These are phyloP conservation scores for Candida vartiovaarae DNA, from an alignment of 805 yeast genomes.

Conservation along the genomic window DNA sequence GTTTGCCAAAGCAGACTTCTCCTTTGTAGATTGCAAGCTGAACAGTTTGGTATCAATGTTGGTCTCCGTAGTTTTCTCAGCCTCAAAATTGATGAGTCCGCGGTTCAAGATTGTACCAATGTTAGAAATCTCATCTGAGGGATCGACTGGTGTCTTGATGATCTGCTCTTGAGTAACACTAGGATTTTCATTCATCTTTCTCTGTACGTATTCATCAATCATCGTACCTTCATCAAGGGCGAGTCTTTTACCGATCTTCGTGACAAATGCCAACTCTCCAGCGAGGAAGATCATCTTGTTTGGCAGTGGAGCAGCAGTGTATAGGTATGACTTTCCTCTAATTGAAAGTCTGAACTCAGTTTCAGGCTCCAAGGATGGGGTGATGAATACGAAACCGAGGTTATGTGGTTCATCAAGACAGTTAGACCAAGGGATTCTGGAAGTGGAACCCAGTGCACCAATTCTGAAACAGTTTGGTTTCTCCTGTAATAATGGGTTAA, in stretches of 20 bases:
- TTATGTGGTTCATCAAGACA: slow-evolving; percentile 31
- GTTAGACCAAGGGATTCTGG: slow-evolving; percentile 35
- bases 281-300: slow-evolving; percentile 33
- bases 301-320: slow-evolving; percentile 40
- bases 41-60: slow-evolving; percentile 21
- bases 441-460: slow-evolving; percentile 35
- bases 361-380: slow-evolving; percentile 26
- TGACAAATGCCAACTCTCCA: slow-evolving; percentile 34
- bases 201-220: slow-evolving; percentile 28
- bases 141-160: slow-evolving; percentile 26
- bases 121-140: slow-evolving; percentile 20
- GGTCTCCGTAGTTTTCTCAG: slow-evolving; percentile 13
- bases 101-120: slow-evolving; percentile 24
- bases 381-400: slow-evolving; percentile 23
- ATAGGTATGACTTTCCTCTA: slow-evolving; percentile 36
- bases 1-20: slow-evolving; percentile 24
- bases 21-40: slow-evolving; percentile 23
- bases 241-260: slow-evolving; percentile 26
- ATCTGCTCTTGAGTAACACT: slow-evolving; percentile 24
- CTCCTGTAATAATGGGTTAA: slow-evolving; percentile 31
- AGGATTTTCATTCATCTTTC: slow-evolving; percentile 18
- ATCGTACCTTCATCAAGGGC: slow-evolving; percentile 27
- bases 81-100: slow-evolving; percentile 23
- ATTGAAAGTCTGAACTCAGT: slow-evolving; percentile 30
- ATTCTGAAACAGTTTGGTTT: slow-evolving; percentile 38